These are phyloP conservation scores for Pseudogymnoascus verrucosus DNA, from an alignment of 2,329 filamentous ascomycete species.

Conservation along the genomic window DNA sequence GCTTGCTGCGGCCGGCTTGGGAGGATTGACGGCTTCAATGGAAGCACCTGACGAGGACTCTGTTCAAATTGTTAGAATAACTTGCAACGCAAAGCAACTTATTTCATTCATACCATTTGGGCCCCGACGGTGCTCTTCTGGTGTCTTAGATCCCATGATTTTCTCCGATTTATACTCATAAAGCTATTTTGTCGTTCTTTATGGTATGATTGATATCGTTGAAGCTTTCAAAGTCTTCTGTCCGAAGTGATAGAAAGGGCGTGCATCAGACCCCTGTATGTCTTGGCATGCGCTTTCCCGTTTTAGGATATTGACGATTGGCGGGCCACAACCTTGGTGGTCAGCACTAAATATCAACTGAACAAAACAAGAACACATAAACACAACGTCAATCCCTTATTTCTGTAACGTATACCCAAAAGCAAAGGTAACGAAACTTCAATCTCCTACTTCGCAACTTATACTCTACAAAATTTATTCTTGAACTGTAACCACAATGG, in stretches of 20 bases:
- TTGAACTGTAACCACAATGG: background rate
- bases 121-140: conserved; percentile 1
- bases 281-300: background rate
- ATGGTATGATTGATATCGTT: background rate
- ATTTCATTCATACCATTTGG: background rate
- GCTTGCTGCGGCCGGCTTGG: conserved; percentile 1
- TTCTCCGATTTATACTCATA: background rate
- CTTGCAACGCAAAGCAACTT: background rate
- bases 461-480: background rate
- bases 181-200: background rate
- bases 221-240: background rate
- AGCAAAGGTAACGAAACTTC: background rate
- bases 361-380: background rate
- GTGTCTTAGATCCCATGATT: conserved; percentile 1
- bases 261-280: background rate
- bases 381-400: background rate
- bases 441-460: background rate
- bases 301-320: background rate
- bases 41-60: background rate
- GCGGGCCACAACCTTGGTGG: background rate
- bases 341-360: background rate
- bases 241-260: background rate
- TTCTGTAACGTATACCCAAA: background rate
- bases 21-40: background rate
- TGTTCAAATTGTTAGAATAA: background rate